Conservation (phyloP, 768 basidiomycete species). For the Russula sp. region DNA sequence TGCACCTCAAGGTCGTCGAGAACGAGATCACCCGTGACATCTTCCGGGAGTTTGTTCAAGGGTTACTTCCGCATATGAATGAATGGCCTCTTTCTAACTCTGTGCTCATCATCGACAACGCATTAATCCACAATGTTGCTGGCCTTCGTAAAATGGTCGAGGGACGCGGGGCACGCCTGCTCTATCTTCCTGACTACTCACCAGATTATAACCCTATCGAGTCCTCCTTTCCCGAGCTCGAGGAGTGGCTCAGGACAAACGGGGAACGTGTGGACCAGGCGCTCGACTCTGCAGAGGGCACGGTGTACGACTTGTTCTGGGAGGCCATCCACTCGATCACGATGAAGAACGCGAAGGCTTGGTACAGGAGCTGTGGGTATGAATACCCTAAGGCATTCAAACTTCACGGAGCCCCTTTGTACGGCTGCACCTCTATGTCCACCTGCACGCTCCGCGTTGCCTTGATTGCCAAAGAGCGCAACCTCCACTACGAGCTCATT, state of each 20-base stretch:
- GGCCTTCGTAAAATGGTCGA: background rate
- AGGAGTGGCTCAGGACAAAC: background rate
- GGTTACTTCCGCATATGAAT: background rate
- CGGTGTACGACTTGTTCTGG: too few relatives aligned
- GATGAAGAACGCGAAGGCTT: too few relatives aligned
- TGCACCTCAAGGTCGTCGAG: background rate
- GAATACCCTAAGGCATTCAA: background rate
- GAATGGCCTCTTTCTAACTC: background rate
- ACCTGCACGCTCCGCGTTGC: slow-evolving; percentile 24
- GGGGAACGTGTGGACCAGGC: too few relatives aligned
- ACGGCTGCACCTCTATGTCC: too few relatives aligned
- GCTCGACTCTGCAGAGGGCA: too few relatives aligned
- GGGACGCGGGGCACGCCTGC: background rate
- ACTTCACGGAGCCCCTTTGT: background rate
- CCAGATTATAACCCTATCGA: background rate
- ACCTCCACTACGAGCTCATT: slow-evolving; percentile 5
- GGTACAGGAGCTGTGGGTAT: too few relatives aligned
- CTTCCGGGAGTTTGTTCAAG: background rate
- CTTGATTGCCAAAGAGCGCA: slow-evolving; percentile 14
- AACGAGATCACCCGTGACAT: background rate
- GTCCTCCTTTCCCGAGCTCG: background rate
- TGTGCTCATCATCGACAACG: background rate
- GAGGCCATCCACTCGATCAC: too few relatives aligned
- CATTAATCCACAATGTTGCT: background rate
- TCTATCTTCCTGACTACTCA: too few relatives aligned